Evolutionary conservation across 495 filamentous ascomycete genomes (phyloP).

Genomic region (Margaritispora aquatica): DNA sequence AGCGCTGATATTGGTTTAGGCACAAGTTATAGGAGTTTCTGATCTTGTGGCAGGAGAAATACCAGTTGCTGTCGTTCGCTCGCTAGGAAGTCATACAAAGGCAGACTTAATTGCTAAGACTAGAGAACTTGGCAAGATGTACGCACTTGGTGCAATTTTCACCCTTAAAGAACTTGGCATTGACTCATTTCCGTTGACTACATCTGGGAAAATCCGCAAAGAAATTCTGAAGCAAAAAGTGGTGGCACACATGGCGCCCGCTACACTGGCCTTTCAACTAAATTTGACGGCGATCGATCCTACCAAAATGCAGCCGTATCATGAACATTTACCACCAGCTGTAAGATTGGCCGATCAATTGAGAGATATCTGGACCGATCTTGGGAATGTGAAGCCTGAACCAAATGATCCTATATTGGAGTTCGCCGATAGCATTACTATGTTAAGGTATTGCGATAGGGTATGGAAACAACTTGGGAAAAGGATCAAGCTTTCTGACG

Average conservation of each 20-base stretch:
- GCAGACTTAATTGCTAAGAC: background rate
- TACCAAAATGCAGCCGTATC: too few relatives aligned
- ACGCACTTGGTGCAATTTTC: background rate
- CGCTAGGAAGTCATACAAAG: background rate
- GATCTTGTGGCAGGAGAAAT: slow-evolving; percentile 36
- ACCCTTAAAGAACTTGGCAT: background rate
- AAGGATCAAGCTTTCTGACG: background rate
- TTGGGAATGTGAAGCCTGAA: background rate
- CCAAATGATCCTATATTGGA: too few relatives aligned
- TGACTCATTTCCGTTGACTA: background rate
- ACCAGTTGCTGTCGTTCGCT: slow-evolving; percentile 31
- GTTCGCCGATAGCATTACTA: too few relatives aligned
- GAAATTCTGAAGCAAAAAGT: background rate
- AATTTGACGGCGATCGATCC: too few relatives aligned
- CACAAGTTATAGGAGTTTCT: slow-evolving; percentile 31
- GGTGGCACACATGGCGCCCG: background rate
- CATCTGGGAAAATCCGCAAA: slow-evolving; percentile 2
- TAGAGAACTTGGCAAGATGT: background rate
- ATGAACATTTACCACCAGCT: too few relatives aligned
- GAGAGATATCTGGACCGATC: too few relatives aligned
- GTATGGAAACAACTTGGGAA: too few relatives aligned
- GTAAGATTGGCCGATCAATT: too few relatives aligned
- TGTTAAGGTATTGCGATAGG: too few relatives aligned
- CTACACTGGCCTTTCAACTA: too few relatives aligned
- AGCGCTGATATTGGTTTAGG: slow-evolving; percentile 10